These are phyloP conservation scores for Artemisia annua DNA, from an alignment of 129 eudicot species.

Conservation along the genomic window DNA sequence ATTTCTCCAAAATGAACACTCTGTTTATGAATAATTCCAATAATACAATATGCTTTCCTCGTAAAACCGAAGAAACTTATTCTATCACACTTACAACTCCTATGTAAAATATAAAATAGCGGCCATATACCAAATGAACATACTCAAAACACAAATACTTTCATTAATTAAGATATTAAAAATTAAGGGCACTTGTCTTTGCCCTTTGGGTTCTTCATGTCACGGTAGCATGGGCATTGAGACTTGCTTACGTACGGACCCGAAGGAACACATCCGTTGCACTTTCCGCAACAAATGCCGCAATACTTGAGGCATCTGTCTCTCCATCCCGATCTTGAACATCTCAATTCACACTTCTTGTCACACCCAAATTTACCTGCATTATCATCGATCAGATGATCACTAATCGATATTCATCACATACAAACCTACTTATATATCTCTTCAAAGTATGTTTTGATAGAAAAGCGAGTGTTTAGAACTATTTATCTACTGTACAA, in stretches of 20 bases:
- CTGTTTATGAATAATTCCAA: neutral
- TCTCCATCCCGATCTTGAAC: conserved; percentile 22
- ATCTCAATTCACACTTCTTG: conserved; percentile 24
- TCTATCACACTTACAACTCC: neutral
- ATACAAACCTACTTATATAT: neutral
- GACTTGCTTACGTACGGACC: conserved; percentile 31
- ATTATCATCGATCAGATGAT: neutral
- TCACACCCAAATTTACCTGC: conserved; percentile 20
- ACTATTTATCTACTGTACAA: too few species aligned
- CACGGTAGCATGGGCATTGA: conserved; percentile 40
- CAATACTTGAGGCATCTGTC: conserved; percentile 20
- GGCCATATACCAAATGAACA: neutral
- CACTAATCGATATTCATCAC: neutral
- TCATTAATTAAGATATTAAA: neutral
- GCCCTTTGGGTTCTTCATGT: conserved; percentile 34
- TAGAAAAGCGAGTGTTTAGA: too few species aligned
- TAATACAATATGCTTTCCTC: neutral
- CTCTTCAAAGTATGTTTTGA: neutral
- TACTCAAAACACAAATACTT: neutral
- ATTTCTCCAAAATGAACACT: neutral
- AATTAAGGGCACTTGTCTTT: conserved; percentile 38
- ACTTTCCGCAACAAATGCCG: conserved; percentile 31
- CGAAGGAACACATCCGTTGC: conserved; percentile 33
- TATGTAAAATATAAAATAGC: neutral
- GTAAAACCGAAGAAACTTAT: conserved; percentile 10